These are phyloP conservation scores for Triticum timopheevii DNA, from an alignment of 176 grass and related monocot species.

Conservation along the genomic window DNA sequence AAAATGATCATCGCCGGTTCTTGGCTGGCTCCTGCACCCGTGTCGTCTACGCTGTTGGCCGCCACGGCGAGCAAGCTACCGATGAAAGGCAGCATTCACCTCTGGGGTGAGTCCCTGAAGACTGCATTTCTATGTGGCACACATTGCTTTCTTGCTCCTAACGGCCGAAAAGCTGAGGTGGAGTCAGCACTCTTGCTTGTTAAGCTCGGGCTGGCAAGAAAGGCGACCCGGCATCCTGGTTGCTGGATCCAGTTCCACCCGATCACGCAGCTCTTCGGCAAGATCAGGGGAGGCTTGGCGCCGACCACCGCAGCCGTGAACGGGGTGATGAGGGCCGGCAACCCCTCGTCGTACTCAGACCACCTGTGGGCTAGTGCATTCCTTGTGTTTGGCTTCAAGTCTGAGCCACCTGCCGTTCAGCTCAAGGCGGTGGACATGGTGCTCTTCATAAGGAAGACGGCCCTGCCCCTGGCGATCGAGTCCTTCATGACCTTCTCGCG, in stretches of 20 bases:
- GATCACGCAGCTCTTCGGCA: conserved; percentile 81
- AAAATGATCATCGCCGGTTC: conserved; percentile 83
- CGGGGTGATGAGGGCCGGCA: conserved; percentile 73
- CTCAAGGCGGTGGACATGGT: conserved; percentile 83
- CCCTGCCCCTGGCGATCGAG: conserved; percentile 76
- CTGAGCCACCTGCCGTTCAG: conserved; percentile 76
- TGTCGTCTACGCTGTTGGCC: conserved; percentile 70
- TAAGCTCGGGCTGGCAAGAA: conserved; percentile 86
- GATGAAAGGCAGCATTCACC: conserved; percentile 72
- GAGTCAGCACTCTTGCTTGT: conserved; percentile 90
- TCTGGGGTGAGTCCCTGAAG: conserved; percentile 71
- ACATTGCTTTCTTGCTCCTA: conserved; percentile 70
- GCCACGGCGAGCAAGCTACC: conserved; percentile 73
- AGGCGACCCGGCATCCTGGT: conserved; percentile 63
- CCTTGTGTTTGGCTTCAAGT: conserved; percentile 95
- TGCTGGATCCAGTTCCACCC: conserved; percentile 96
- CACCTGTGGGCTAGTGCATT: conserved; percentile 94
- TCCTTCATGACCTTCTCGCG: conserved; percentile 93
- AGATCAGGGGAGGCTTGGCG: conserved; percentile 69
- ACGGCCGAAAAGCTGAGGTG: conserved; percentile 77
- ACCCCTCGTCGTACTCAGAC: conserved; percentile 68
- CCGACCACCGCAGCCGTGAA: conserved; percentile 62
- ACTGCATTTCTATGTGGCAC: conserved; percentile 75
- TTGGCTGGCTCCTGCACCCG: conserved; percentile 86
- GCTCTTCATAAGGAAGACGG: conserved; percentile 85